phyloP scores from a whole-genome alignment of 352 stramenopile genomes.

The Phytophthora pluvialis region DNA sequence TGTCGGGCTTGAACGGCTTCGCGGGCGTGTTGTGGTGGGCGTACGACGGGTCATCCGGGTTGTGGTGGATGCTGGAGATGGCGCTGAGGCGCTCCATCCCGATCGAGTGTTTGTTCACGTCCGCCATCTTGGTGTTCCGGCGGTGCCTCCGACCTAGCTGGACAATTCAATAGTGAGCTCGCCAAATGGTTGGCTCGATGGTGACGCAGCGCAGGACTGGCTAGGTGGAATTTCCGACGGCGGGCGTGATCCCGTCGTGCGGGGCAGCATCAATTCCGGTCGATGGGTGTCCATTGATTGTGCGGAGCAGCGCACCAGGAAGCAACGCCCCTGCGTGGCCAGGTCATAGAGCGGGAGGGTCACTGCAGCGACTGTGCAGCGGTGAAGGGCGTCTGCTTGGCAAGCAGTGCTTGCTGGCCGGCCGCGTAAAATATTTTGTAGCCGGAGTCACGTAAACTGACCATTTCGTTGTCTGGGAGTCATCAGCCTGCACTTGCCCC shows the following conservation, averaged over 20 bases:
- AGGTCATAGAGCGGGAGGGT: slow-evolving; percentile 24
- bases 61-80: slow-evolving; percentile 33
- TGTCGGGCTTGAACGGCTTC: slow-evolving; percentile 22
- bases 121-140: slow-evolving; percentile 25
- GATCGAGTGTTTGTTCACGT: slow-evolving; percentile 30
- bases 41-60: slow-evolving; percentile 28
- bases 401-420: slow-evolving; percentile 1
- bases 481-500: slow-evolving; percentile 2
- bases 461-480: slow-evolving; percentile 2
- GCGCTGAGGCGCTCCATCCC: slow-evolving; percentile 33
- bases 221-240: slow-evolving; percentile 20
- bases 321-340: slow-evolving; percentile 19
- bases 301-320: slow-evolving; percentile 7
- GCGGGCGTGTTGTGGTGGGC: slow-evolving; percentile 26
- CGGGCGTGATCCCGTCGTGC: background rate
- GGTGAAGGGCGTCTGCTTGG: background rate
- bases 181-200: slow-evolving; percentile 19
- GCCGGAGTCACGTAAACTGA: slow-evolving; percentile 3
- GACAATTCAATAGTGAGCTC: slow-evolving; percentile 22
- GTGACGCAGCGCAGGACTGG: slow-evolving; percentile 23
- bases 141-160: background rate
- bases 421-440: slow-evolving; percentile 19
- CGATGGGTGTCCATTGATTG: slow-evolving; percentile 24
- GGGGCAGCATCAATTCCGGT: slow-evolving; percentile 21
- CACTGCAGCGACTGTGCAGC: slow-evolving; percentile 4